Evolutionary conservation across 192 early-diverging fungal genomes (phyloP), one percentile per base, ranked within the genome.

Genomic region (Linderina pennispora): DNA sequence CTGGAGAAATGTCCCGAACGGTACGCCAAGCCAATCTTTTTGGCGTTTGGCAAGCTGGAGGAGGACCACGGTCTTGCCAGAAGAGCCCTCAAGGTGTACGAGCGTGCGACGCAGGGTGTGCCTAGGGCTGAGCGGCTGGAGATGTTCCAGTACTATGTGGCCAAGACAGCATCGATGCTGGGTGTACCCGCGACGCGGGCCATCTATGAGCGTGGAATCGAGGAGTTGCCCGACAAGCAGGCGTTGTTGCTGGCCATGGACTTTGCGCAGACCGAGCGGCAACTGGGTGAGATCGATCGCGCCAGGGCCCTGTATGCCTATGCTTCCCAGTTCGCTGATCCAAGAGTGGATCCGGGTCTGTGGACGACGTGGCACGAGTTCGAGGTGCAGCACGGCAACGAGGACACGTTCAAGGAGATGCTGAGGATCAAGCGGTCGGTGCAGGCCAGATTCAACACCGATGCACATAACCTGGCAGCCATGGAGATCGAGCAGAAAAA

Each of bases 381-480:
- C 62, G 97, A 99, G 77, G 91, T 96, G 11, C 81, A 87, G 48
- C 87, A 94, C 51, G 97, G 97, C 23, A 97, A 92, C 59, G 94
- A 99, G 59, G 93, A 97, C 36, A 93, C 94, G 3, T 97, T 94
- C 74, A 94, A 91, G 71, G 94, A 97, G 52, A 96, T 96, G 93
- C 78, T 99, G 36, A 75, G 93, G 47, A 84, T 95, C 51, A 94
- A 93, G 62, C 88, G 96, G 6, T 80, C 81, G 31, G 87, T 90
- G 4, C 84, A 88, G 61, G 86, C 91, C 17, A 82, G 84, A 37
- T 90, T 76, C 67, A 88, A 85, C 46, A 86, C 87, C 4, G 91
- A 96, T 41, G 83, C 82, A 36, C 53, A 42, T 17, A 75, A 76
- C 49, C 60, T 90, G 25, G 77, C 82, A 1, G 69, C 76, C 0